Evolutionary conservation across 129 eudicot species (phyloP), one percentile per base, ranked within the genome.

Genomic region (Calendula officinalis): DNA sequence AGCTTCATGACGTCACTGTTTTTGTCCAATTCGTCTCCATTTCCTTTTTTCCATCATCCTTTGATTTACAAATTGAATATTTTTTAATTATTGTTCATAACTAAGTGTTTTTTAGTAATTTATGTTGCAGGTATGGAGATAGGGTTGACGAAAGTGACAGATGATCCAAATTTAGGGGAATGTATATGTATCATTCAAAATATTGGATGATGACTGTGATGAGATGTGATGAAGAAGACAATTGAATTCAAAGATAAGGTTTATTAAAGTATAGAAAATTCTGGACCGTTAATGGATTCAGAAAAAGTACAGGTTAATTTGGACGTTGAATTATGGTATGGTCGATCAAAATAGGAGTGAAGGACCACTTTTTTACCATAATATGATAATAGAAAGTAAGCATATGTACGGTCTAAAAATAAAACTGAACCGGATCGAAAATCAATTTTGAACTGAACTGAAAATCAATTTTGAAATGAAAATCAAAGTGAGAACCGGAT

Each of bases 51-150:
- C 13, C 33, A 5, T n/a, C 6, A 4, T 8, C 0, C 30, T 22
- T 22, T 22, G 2, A 22, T 22, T 3, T 5, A 17, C 6, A 4
- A 2, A 4, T 37, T 58, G 4, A 8, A 0, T 9, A 35, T 38
- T 13, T 35, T 14, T 27, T 8, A 5, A 4, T 48, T 17, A 0
- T 30, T 33, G 3, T 37, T 27, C 35, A 44, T 14, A 52, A 41
- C 10, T 50, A 13, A 38, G 8, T 35, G 11, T 22, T 22, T 35
- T 43, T 58, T 22, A 5, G 62, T 58, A 11, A 17, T 48, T 58
- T 34, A 3, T 52, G 64, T 43, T 72, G 48, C 70, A 72, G 77
- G 58, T 72, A 15, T 46, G 34, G 47, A 40, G 22, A 67, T 10
- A 67, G 43, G 10, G 12, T 64, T 4, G 64, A 42, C 3, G 16